Base-by-base conservation (phyloP, 2,329 filamentous ascomycete species). In the Neofusicoccum ribis region DNA sequence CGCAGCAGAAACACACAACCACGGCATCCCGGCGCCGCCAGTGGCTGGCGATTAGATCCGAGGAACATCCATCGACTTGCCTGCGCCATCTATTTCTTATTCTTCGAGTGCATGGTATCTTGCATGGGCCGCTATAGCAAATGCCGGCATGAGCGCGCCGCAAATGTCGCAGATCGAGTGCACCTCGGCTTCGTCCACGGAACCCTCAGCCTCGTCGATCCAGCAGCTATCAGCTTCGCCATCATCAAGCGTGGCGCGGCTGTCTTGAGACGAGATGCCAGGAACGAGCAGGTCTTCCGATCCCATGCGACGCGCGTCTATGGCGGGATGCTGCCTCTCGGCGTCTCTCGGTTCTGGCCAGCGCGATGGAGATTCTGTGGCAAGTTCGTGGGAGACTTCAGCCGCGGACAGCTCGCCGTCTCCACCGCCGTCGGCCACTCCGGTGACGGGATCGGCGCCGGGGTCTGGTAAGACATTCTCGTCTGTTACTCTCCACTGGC, bases 111-210 rank as follows among this genome's bases (percentile, higher is more conserved):
- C 71, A 72, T 87, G 85, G 70, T 83, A 86, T 27, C 84, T 79
- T 44, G 78, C 73, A 71, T 90, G 88, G 4, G 87, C 86, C 5
- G 79, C 70, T 73, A 86, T 79, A 5, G 87, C 87, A 74, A 89
- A 90, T 0, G 74, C 59, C 3, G 87, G 86, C 69, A 89, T 82
- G 3, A 73, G 68, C 59, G 84, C 79, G 9, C 83, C 84, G 67
- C 88, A 89, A 9, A 79, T 69, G 2, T 78, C 78, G 74, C 82
- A 86, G 14, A 4, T 23, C 23, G 23, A 46, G 12, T 34, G 39
- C 68, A 47, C 71, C 72, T 14, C 62, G 59, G 74, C 72, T 9
- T 75, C 74, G 15, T 74, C 73, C 5, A 76, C 76, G 1, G 70
- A 70, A 54, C 70, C 74, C 1, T 51, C 34, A 3, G 27, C 44